A percentile compares a stretch with the other conserved stretches of the same genome.
phyloP scores from a whole-genome alignment of 495 filamentous ascomycete species.

The Filosporella fistucella region DNA sequence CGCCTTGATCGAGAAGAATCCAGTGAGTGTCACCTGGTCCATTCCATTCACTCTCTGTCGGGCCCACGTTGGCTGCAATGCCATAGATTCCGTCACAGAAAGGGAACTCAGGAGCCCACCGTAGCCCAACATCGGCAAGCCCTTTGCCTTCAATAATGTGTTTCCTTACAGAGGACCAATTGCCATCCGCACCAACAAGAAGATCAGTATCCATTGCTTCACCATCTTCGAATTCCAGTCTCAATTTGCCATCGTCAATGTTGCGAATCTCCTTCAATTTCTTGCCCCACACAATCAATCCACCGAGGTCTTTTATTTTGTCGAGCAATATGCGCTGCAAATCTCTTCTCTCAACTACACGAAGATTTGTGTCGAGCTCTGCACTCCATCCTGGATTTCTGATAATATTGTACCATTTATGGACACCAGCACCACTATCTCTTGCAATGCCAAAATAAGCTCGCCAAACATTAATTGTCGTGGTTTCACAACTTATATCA shows the following conservation, averaged over 20 bases:
- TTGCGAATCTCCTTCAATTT: neutral
- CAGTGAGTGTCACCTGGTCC: conserved; percentile 13
- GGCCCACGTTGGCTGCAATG: conserved; percentile 5
- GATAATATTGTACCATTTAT: conserved; percentile 2
- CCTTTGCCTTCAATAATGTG: conserved; percentile 35
- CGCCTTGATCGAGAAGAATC: conserved; percentile 20
- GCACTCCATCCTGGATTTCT: conserved; percentile 2
- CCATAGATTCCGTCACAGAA: conserved; percentile 19
- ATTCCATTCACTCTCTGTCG: conserved; percentile 4
- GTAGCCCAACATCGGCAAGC: conserved; percentile 14
- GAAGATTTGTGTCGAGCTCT: conserved; percentile 3
- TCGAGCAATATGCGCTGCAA: conserved; percentile 2
- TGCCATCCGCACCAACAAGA: conserved; percentile 55
- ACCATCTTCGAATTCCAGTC: conserved; percentile 29
- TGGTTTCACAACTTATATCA: conserved; percentile 8
- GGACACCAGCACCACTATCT: neutral
- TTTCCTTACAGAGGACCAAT: conserved; percentile 42
- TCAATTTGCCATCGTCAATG: conserved; percentile 6
- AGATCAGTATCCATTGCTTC: conserved; percentile 41
- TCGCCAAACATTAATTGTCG: conserved; percentile 3
- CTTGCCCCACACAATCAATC: conserved; percentile 6
- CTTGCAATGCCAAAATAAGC: too few species aligned
- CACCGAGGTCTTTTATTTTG: conserved; percentile 1
- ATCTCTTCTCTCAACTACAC: conserved; percentile 7
- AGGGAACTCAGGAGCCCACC: conserved; percentile 22